A percentile compares a stretch with the other conserved stretches of the same genome.
Evolutionary conservation across 441 rosid genomes (phyloP).

Genomic region (Jatropha podagrica): DNA sequence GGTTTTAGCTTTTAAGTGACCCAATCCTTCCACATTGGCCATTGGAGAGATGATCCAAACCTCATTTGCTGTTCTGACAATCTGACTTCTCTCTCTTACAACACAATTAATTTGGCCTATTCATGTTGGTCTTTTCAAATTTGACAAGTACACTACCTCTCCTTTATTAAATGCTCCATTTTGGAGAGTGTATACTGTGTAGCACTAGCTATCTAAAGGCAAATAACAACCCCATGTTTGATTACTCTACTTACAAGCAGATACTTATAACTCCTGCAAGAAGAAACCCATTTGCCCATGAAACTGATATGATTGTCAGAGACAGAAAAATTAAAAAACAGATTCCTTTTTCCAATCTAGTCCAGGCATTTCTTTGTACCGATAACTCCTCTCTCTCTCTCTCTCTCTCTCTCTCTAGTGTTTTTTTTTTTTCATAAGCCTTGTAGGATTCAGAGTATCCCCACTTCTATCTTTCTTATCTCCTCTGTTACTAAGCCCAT

Average conservation of each 20-base stretch:
- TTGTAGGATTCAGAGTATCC: constrained; percentile 36
- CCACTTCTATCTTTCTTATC: constrained; percentile 48
- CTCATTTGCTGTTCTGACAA: constrained; percentile 23
- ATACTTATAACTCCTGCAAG: background rate
- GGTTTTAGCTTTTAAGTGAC: constrained; percentile 27
- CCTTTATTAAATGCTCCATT: constrained; percentile 10
- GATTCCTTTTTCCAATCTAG: constrained; percentile 45
- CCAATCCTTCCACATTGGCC: constrained; percentile 36
- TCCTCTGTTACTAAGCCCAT: constrained; percentile 84
- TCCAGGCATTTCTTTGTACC: constrained; percentile 41
- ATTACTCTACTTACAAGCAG: too few relatives aligned
- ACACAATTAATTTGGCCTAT: background rate
- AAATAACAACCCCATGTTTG: too few relatives aligned
- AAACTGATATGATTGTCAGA: constrained; percentile 26
- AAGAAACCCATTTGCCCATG: constrained; percentile 22
- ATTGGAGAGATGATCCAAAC: constrained; percentile 30
- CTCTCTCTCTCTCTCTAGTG: background rate
- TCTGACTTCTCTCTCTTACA: constrained; percentile 19
- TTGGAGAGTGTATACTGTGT: constrained; percentile 13
- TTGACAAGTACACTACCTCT: background rate
- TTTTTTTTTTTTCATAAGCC: constrained; percentile 19
- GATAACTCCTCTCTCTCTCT: constrained; percentile 27
- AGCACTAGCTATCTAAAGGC: too few relatives aligned
- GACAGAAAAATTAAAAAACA: background rate
- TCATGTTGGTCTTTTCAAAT: constrained; percentile 8